Percentiles rank a stretch among this genome's conserved stretches.
Evolutionary conservation across 1,139 yeast species (phyloP).

Genomic region (Kodamaea ohmeri): DNA sequence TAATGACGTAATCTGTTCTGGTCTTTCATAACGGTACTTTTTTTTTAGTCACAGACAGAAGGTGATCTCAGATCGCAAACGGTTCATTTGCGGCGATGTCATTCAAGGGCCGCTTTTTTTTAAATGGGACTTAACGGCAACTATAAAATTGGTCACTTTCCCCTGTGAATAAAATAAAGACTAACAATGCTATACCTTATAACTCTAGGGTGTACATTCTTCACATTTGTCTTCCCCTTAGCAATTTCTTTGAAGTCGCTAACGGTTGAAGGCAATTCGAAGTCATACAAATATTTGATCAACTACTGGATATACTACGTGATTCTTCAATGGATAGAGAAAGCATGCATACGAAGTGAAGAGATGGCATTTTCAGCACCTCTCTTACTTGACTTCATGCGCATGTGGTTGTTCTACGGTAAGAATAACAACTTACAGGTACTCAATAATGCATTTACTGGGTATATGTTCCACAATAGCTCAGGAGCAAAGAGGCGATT

Average conservation of each 20-base stretch:
- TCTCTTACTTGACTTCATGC: constrained; percentile 7
- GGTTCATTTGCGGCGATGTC: constrained; percentile 1
- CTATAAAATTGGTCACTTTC: too few species aligned
- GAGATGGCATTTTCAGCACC: constrained; percentile 8
- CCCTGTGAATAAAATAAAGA: too few species aligned
- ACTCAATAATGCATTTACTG: constrained; percentile 10
- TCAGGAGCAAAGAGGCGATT: not conserved
- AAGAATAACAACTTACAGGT: constrained; percentile 12
- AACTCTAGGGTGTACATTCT: constrained; percentile 7
- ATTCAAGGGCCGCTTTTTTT: not conserved
- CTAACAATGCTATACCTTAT: constrained; percentile 4
- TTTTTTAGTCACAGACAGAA: not conserved
- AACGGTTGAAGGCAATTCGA: constrained; percentile 9
- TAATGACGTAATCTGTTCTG: not conserved
- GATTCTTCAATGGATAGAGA: constrained; percentile 12
- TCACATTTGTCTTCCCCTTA: constrained; percentile 16
- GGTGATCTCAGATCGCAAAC: constrained; percentile 3
- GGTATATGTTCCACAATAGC: constrained; percentile 2
- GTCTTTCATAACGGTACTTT: too few species aligned
- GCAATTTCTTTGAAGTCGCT: constrained; percentile 16
- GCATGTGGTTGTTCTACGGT: constrained; percentile 19
- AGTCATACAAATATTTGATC: constrained; percentile 15
- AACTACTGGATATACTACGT: constrained; percentile 19
- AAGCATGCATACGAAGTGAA: constrained; percentile 9
- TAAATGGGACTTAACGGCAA: not conserved